phyloP scores from a whole-genome alignment of 179 eudicot species.

The Kewa caespitosa region DNA sequence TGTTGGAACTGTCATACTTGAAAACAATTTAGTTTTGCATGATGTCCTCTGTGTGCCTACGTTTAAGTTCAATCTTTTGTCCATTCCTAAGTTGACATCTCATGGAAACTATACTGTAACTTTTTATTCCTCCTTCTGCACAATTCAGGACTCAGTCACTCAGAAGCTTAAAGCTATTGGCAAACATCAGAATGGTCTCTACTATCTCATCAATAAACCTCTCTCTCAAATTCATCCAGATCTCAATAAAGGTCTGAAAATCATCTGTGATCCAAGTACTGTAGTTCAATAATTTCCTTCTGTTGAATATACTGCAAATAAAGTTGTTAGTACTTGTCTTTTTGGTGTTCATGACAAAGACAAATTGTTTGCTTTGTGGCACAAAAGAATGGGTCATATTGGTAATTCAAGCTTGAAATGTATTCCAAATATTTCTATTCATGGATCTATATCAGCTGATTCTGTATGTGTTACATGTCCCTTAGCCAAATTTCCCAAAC shows the following conservation, averaged over 20 bases:
- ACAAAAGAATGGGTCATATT: neutral
- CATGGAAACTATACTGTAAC: neutral
- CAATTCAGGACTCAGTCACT: neutral
- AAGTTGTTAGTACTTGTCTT: neutral
- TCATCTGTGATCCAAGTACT: neutral
- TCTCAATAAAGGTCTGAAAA: neutral
- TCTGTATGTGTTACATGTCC: neutral
- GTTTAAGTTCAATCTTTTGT: neutral
- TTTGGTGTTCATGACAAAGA: neutral
- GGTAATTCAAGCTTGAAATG: neutral
- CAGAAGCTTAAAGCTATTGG: neutral
- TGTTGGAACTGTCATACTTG: neutral
- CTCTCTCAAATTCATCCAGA: neutral
- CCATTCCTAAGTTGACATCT: neutral
- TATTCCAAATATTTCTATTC: neutral
- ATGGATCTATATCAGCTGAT: neutral
- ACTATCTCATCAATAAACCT: neutral
- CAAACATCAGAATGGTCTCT: neutral
- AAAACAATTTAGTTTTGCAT: neutral
- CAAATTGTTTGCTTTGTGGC: neutral
- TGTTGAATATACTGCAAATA: no score
- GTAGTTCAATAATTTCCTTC: neutral
- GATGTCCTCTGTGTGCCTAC: neutral
- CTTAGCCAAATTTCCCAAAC: neutral
- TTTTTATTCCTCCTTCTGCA: neutral